Conservation (phyloP, 2,329 filamentous ascomycete species). For the Massarina eburnea region DNA sequence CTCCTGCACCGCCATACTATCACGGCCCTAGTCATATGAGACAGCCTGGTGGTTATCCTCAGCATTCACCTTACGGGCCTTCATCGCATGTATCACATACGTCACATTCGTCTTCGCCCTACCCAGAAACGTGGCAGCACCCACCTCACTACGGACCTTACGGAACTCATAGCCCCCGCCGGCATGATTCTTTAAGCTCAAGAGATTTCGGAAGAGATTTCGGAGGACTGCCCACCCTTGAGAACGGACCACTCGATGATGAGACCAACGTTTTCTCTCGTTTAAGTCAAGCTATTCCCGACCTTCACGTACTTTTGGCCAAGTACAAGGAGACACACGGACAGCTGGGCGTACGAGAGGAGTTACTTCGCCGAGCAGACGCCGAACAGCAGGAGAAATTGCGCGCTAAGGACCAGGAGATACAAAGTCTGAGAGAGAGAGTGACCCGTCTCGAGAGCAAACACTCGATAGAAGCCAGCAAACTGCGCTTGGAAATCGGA, state of each 20-base stretch:
- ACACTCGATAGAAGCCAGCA: slow-evolving; percentile 53
- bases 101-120: slow-evolving; percentile 40
- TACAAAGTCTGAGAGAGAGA: slow-evolving; percentile 54
- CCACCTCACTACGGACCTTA: slow-evolving; percentile 39
- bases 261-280: slow-evolving; percentile 41
- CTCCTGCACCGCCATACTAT: slow-evolving; percentile 38
- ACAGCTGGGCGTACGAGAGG: slow-evolving; percentile 53
- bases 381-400: slow-evolving; percentile 54
- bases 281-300: slow-evolving; percentile 42
- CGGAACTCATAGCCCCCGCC: slow-evolving; percentile 32
- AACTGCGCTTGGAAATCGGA: slow-evolving; percentile 54
- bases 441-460: slow-evolving; percentile 53
- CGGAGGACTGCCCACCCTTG: slow-evolving; percentile 29
- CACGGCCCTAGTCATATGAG: slow-evolving; percentile 38
- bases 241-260: slow-evolving; percentile 38
- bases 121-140: slow-evolving; percentile 40
- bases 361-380: slow-evolving; percentile 52
- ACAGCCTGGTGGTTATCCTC: slow-evolving; percentile 36
- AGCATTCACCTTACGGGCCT: slow-evolving; percentile 34
- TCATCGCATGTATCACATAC: slow-evolving; percentile 34
- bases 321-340: slow-evolving; percentile 55
- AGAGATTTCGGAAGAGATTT: slow-evolving; percentile 40
- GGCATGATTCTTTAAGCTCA: slow-evolving; percentile 41
- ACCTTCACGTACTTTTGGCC: slow-evolving; percentile 41
- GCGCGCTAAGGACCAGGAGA: slow-evolving; percentile 55